phyloP scores from a whole-genome alignment of 495 filamentous ascomycete species.

The Xylaria acuta region DNA sequence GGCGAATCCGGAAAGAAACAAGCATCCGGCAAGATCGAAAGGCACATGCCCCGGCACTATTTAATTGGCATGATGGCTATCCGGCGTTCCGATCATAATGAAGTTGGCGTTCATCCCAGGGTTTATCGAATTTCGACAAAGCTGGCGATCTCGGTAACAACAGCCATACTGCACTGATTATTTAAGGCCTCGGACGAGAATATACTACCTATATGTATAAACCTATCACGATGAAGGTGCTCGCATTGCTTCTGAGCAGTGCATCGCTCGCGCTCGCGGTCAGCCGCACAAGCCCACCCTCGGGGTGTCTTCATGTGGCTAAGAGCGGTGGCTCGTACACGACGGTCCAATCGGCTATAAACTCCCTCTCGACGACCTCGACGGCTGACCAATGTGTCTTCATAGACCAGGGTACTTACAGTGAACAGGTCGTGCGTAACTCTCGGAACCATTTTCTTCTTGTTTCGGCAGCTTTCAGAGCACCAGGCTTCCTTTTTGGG shows the following conservation, averaged over 20 bases:
- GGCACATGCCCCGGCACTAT: background rate
- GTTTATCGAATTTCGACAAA: background rate
- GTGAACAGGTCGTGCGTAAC: conserved; percentile 54
- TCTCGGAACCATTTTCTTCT: too few species aligned
- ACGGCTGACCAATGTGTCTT: conserved; percentile 62
- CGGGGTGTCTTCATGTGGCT: conserved; percentile 59
- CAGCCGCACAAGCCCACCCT: conserved; percentile 56
- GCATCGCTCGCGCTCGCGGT: conserved; percentile 44
- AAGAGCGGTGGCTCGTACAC: conserved; percentile 51
- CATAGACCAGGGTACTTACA: conserved; percentile 64
- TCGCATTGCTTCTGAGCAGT: conserved; percentile 26
- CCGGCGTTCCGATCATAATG: background rate
- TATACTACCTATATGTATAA: background rate
- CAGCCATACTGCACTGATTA: background rate
- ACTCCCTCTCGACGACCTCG: conserved; percentile 56
- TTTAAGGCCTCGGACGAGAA: background rate
- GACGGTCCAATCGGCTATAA: conserved; percentile 64
- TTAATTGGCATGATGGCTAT: background rate
- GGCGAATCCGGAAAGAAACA: conserved; percentile 21
- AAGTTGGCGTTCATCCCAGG: background rate
- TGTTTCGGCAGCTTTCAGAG: too few species aligned
- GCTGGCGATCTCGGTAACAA: background rate
- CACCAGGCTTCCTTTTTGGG: too few species aligned
- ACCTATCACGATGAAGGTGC: conserved; percentile 26
- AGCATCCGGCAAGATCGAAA: background rate